Percentiles rank a stretch among this genome's conserved stretches.
phyloP scores from a whole-genome alignment of 129 eudicot species.

The Flaveria sonorensis region DNA sequence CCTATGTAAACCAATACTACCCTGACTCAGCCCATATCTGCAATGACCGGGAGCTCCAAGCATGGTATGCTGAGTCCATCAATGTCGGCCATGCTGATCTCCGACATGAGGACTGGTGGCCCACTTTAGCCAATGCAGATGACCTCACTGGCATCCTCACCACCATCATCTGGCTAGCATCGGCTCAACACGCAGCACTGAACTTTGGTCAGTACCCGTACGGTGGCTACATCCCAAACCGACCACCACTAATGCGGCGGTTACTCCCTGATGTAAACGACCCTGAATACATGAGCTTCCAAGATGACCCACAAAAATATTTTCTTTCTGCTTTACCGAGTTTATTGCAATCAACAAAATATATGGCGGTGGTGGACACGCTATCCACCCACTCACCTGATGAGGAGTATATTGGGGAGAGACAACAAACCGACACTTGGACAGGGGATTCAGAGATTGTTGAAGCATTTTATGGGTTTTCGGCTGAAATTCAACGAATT shows the following conservation, averaged over 20 bases:
- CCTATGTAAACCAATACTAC: conserved; percentile 77
- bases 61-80: conserved; percentile 92
- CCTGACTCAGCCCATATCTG: conserved; percentile 56
- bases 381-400: conserved; percentile 95
- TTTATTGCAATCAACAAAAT: conserved; percentile 74
- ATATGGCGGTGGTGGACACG: conserved; percentile 95
- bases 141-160: conserved; percentile 75
- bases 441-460: conserved; percentile 71
- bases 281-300: conserved; percentile 68
- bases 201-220: conserved; percentile 98
- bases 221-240: conserved; percentile 92
- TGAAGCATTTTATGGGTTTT: conserved; percentile 74
- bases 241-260: conserved; percentile 86
- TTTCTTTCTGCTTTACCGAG: conserved; percentile 74
- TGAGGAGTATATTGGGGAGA: conserved; percentile 92
- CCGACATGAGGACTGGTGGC: conserved; percentile 82
- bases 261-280: conserved; percentile 73
- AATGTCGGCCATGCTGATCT: conserved; percentile 95
- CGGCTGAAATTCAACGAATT: conserved; percentile 63
- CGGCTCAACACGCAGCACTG: conserved; percentile 96
- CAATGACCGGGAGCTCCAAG: conserved; percentile 85
- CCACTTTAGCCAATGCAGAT: conserved; percentile 54
- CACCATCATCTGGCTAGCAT: conserved; percentile 88
- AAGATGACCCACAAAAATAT: conserved; percentile 75
- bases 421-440: conserved; percentile 76